Evolutionary conservation across 331 rosid species (phyloP).

Genomic region (Quercus lobata): DNA sequence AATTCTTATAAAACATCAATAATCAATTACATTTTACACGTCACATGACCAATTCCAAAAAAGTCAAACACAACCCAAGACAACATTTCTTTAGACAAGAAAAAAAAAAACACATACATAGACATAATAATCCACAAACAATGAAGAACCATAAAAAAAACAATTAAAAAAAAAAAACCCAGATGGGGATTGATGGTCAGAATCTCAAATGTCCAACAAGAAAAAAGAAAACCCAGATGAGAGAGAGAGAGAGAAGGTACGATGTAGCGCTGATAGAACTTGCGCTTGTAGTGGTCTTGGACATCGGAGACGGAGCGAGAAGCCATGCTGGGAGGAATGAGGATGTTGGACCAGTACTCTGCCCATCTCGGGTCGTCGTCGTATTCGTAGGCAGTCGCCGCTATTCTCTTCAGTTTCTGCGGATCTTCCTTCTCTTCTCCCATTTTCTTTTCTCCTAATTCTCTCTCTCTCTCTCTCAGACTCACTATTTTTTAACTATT

Average conservation of each 20-base stretch:
- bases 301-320: slow-evolving; percentile 72
- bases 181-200: background rate
- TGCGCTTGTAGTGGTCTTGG: slow-evolving; percentile 74
- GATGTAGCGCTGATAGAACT: slow-evolving; percentile 81
- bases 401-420: slow-evolving; percentile 63
- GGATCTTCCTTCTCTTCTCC: slow-evolving; percentile 75
- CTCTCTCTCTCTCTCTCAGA: no score
- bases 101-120: background rate
- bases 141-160: background rate
- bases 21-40: background rate
- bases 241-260: slow-evolving; percentile 6
- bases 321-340: slow-evolving; percentile 80
- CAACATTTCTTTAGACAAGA: background rate
- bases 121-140: background rate
- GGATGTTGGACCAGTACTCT: slow-evolving; percentile 87
- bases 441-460: slow-evolving; percentile 2
- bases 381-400: slow-evolving; percentile 86
- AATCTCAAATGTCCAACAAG: background rate
- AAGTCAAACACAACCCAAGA: background rate
- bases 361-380: slow-evolving; percentile 84
- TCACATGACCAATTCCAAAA: background rate
- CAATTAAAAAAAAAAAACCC: background rate
- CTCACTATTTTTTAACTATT: no score
- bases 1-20: background rate
- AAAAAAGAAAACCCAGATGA: no score